Evolutionary conservation across 2,329 filamentous ascomycete species (phyloP), one percentile per base, ranked within the genome.

Genomic region (Dothidotthia symphoricarpi): DNA sequence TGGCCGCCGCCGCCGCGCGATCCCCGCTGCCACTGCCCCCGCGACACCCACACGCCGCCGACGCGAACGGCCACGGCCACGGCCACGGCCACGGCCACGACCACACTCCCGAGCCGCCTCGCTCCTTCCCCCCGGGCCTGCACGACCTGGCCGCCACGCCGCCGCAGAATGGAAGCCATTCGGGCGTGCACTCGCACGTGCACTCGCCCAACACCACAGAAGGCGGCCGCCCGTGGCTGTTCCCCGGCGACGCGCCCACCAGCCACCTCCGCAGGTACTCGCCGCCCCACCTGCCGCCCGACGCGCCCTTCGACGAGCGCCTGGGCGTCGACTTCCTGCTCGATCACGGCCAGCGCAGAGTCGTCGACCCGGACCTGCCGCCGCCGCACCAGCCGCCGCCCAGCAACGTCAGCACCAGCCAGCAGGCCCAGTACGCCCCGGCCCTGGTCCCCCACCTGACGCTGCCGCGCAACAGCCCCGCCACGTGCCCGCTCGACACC

Each of bases 401-500:
- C 31, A 47, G 28, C 47, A 49, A 51, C 24, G 48, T 57, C 36
- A 54, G 45, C 39, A 49, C 41, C 34, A 52, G 49, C 41, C 51
- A 46, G 19, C 40, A 51, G 17, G 54, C 53, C 22, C 51, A 63
- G 36, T 54, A 61, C 36, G 61, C 62, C 5, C 60, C 61, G 2
- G 46, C 33, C 35, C 47, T 63, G 43, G 43, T 54, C 3, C 58
- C 63, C 0, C 63, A 66, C 40, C 49, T 64, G 33, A 67, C 64
- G 5, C 47, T 72, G 4, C 70, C 71, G 3, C 63, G 62, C 17
- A 87, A 88, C 55, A 73, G 77, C 14, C 63, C 74, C 2, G 77
- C 87, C 1, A 89, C 86, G 0, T 93, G 86, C 61, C 80, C 86
- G 0, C 74, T 95, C 2, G 89, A 95, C 58, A 75, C 72, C 28